Evolutionary conservation across 2,329 filamentous ascomycete species (phyloP), one percentile per base, ranked within the genome.

Genomic region (Aspergillus novoparasiticus): DNA sequence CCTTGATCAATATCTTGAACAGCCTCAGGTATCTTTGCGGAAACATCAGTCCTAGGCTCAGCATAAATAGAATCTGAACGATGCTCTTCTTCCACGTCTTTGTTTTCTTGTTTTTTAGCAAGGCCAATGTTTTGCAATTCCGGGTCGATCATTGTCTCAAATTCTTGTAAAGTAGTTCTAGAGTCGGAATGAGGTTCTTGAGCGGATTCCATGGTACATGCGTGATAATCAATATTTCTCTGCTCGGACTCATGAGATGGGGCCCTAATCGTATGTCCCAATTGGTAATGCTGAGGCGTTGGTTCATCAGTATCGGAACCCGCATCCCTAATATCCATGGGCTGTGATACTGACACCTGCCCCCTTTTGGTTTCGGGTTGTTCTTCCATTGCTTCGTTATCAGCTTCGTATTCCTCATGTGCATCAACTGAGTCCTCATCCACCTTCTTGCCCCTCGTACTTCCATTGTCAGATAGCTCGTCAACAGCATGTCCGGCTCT

Each of bases 1-100:
- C 61, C 43, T 45, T 57, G 32, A 12, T 63, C 41, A 57, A 26
- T 21, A 55, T 58, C 32, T 21, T 59, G 57, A 4, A n/a, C 46
- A 21, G n/a, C 50, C 30, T 60, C 58, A 1, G 39, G 19, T 26
- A 55, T 43, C 14, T 58, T 41, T 19, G n/a, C 16, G 36, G 50
- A 8, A 26, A 57, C 53, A 28, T 39, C 50, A 46, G 28, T 11
- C 36, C 16, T 41, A 23, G 41, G 16, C 16, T 59, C 54, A 30
- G 12, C 21, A 4, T 53, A 8, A 16, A 14, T 12, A 21, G 32
- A 23, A 41, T 53, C 34, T 58, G 23, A n/a, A 14, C 14, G 23
- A 36, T 11, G 19, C 9, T 23, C 34, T 19, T 48, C n/a, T 21
- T 23, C 39, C 30, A 2, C 28, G 32, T 60, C 32, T 19, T 36